Conservation (phyloP, 768 basidiomycete genomes). For the Psilocybe azurescens region DNA sequence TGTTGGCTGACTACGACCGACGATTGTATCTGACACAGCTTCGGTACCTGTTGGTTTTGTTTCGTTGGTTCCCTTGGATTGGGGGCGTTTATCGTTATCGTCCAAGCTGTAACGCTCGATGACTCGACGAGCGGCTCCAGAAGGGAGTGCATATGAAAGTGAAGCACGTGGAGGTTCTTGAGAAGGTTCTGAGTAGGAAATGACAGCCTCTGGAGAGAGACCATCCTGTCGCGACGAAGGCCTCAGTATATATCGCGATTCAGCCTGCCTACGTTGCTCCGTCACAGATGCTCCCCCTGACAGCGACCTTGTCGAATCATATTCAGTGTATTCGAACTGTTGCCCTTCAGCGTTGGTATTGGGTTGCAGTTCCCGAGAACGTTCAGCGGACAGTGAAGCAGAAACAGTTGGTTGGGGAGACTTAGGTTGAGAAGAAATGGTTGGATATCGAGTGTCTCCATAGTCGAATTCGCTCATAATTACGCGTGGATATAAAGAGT, state of each 20-base stretch:
- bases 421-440: constrained; percentile 27
- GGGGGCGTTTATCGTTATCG: constrained; percentile 41
- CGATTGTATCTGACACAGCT: constrained; percentile 33
- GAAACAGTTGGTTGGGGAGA: constrained; percentile 20
- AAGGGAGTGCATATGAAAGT: constrained; percentile 51
- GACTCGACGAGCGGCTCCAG: constrained; percentile 48
- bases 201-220: constrained; percentile 36
- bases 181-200: constrained; percentile 35
- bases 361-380: constrained; percentile 16
- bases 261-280: constrained; percentile 29
- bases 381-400: constrained; percentile 19
- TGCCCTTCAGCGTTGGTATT: constrained; percentile 12
- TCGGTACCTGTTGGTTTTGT: constrained; percentile 35
- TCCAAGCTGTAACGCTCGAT: constrained; percentile 60
- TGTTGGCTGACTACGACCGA: constrained; percentile 23
- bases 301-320: constrained; percentile 12
- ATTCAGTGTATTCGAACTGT: constrained; percentile 5
- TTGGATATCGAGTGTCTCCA: constrained; percentile 64
- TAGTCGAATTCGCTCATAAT: constrained; percentile 67
- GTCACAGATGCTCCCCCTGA: constrained; percentile 22
- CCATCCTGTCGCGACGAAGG: constrained; percentile 30
- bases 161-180: constrained; percentile 44
- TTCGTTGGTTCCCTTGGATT: constrained; percentile 41
- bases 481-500: constrained; percentile 54
- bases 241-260: constrained; percentile 23